Conservation (phyloP, 148 eudicot genomes). For the Pouteria glomerata region DNA sequence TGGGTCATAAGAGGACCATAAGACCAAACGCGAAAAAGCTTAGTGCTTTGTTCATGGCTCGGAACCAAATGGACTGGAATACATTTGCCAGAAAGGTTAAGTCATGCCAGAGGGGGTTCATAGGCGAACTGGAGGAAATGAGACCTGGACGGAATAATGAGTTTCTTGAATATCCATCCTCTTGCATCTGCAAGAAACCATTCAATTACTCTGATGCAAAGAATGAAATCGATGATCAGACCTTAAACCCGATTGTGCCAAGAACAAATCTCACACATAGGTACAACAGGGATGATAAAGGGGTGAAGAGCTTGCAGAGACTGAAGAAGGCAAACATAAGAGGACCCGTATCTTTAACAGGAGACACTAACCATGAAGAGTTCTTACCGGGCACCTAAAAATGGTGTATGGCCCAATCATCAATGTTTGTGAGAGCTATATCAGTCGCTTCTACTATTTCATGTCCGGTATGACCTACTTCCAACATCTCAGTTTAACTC, state of each 20-base stretch:
- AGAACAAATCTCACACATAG: conserved; percentile 8
- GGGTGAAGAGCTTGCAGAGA: conserved; percentile 8
- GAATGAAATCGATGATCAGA: conserved; percentile 19
- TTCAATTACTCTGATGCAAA: conserved; percentile 19
- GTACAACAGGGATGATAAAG: background rate
- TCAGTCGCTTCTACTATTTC: background rate
- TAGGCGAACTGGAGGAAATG: conserved; percentile 96
- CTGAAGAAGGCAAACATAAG: conserved; percentile 5
- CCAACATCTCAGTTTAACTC: background rate
- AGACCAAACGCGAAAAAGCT: conserved; percentile 94
- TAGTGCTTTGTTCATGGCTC: conserved; percentile 62
- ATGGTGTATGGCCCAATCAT: background rate
- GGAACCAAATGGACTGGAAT: conserved; percentile 59
- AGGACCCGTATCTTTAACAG: conserved; percentile 13
- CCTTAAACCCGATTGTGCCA: conserved; percentile 7
- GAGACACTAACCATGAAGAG: conserved; percentile 16
- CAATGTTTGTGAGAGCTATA: background rate
- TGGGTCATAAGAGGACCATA: conserved; percentile 93
- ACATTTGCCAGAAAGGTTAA: conserved; percentile 80
- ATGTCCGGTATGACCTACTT: conserved; percentile 4
- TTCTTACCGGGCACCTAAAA: conserved; percentile 17
- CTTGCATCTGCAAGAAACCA: conserved; percentile 78
- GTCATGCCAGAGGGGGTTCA: conserved; percentile 82
- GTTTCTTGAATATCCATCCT: conserved; percentile 77
- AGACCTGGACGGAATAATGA: conserved; percentile 72